Percentiles rank a stretch among this genome's conserved stretches.
phyloP scores from a whole-genome alignment of 2,329 filamentous ascomycete species.

The Coniochaeta ligniaria region DNA sequence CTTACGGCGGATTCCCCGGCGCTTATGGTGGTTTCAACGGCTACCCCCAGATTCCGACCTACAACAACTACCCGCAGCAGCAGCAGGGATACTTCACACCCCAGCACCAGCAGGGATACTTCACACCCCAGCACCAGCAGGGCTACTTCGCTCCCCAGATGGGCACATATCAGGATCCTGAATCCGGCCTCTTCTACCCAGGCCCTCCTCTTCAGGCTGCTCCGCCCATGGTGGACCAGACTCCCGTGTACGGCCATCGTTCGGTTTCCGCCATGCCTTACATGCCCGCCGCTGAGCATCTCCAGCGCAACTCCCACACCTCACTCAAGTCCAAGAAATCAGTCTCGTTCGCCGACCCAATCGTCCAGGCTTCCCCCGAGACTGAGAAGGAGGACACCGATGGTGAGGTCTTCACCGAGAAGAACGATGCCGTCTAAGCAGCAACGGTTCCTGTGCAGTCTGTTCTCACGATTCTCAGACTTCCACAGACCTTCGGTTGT shows the following conservation, averaged over 20 bases:
- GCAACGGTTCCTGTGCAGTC: neutral
- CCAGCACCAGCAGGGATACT: too few species aligned
- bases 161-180: too few species aligned
- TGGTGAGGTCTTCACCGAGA: neutral
- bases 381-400: neutral
- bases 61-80: too few species aligned
- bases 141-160: too few species aligned
- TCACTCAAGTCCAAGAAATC: neutral
- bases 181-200: too few species aligned
- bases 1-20: neutral
- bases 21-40: neutral
- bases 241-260: neutral
- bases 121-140: too few species aligned
- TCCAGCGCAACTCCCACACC: neutral
- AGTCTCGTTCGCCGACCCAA: neutral
- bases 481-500: neutral
- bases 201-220: too few species aligned
- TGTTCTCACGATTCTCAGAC: neutral
- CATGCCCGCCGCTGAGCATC: neutral
- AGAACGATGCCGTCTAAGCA: neutral
- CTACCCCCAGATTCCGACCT: neutral
- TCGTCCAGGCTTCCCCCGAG: neutral
- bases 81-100: too few species aligned
- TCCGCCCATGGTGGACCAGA: neutral
- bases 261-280: neutral